These are phyloP conservation scores for Hypoxylon crocopeplum DNA, from an alignment of 495 filamentous ascomycete genomes.

Conservation along the genomic window DNA sequence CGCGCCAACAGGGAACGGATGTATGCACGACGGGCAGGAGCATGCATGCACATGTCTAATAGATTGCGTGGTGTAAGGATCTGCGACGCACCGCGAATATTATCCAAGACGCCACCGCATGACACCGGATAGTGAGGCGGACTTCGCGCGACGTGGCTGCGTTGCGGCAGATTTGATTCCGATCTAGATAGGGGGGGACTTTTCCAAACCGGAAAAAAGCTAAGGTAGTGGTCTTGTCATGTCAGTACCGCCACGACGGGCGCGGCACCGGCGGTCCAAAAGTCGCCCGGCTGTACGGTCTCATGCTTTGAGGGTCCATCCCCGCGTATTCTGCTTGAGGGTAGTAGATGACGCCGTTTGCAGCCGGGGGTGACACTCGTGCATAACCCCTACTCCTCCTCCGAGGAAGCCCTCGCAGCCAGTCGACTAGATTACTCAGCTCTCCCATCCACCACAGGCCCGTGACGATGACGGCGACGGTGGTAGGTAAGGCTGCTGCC, in stretches of 20 bases:
- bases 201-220: conserved; percentile 10
- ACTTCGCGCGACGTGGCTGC: conserved; percentile 29
- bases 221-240: too few relatives aligned
- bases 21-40: conserved; percentile 28
- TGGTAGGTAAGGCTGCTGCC: conserved; percentile 55
- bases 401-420: conserved; percentile 22
- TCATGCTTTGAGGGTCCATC: conserved; percentile 22
- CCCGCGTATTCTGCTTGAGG: conserved; percentile 18
- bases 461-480: conserved; percentile 46
- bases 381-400: conserved; percentile 24
- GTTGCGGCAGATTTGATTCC: conserved; percentile 11
- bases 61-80: conserved; percentile 26
- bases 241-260: conserved; percentile 16
- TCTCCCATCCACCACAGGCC: conserved; percentile 47
- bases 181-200: conserved; percentile 29
- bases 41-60: conserved; percentile 29
- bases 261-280: conserved; percentile 31
- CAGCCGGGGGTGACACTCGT: conserved; percentile 22
- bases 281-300: conserved; percentile 29
- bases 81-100: conserved; percentile 6
- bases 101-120: conserved; percentile 1
- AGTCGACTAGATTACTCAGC: conserved; percentile 34
- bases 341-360: conserved; percentile 38
- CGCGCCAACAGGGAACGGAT: conserved; percentile 5
- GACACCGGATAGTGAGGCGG: conserved; percentile 25